Evolutionary conservation across 164 flowering plant genomes (phyloP), one percentile per base, ranked within the genome.

Genomic region (Euptelea pleiosperma): DNA sequence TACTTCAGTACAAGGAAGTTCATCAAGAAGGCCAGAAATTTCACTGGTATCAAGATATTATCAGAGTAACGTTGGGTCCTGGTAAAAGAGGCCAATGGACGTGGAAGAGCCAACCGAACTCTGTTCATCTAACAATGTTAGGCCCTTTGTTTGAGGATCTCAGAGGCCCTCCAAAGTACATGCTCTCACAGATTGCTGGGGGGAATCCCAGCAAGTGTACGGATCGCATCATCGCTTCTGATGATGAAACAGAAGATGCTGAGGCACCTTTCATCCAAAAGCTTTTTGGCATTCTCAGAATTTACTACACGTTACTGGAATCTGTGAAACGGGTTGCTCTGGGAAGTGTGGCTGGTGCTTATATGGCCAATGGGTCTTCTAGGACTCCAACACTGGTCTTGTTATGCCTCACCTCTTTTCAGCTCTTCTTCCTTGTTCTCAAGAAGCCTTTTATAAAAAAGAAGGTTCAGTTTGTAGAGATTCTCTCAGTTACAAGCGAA

Each of bases 31-130:
- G 90, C 29, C 74, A 62, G 64, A 61, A 54, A 42, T 80, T 73
- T 55, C 90, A 83, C 56, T 89, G 98, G 96, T 93, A 87, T 69
- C 94, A 82, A 67, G 96, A 83, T 1, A 55, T 93, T 15, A 58
- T 86, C 39, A 75, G 94, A 36, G 91, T 75, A 22, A 86, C 94
- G 6, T 60, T 93, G n/a, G 98, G 98, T 55, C 98, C 98, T 14
- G 97, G 97, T 29, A 93, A 89, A 67, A 73, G 87, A 75, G 97
- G 96, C 47, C 98, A 93, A 60, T 89, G 98, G 98, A 82, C 96
- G 37, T 93, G 98, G 98, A 87, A 83, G 60, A 70, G 76, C 63
- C 65, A 79, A 36, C 66, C 78, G 1, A 73, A 74, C 64, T 83
- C 89, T 5, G 31, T 30, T 36, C 60, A 68, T 58, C 66, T 82